Percentiles rank a stretch among this genome's conserved stretches.
Evolutionary conservation across 331 rosid genomes (phyloP).

Genomic region (Rosa hybrid): DNA sequence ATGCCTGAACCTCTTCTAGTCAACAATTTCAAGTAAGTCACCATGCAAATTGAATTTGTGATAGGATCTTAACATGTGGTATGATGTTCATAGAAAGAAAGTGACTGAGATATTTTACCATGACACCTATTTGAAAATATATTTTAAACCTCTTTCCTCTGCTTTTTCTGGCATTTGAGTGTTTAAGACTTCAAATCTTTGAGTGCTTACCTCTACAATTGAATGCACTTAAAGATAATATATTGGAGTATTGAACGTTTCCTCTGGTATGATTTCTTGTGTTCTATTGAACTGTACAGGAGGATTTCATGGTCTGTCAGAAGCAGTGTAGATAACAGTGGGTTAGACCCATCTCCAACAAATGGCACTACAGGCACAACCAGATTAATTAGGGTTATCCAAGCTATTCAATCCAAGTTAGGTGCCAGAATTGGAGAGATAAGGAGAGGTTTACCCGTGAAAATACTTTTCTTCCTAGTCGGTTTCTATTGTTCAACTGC

Average conservation of each 20-base stretch:
- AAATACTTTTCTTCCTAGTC: slow-evolving; percentile 73
- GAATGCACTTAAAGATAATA: background rate
- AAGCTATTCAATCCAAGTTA: slow-evolving; percentile 59
- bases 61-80: background rate
- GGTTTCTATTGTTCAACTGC: slow-evolving; percentile 97
- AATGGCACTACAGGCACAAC: slow-evolving; percentile 63
- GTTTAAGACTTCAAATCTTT: background rate
- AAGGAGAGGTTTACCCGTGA: slow-evolving; percentile 70
- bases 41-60: background rate
- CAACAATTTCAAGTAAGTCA: slow-evolving; percentile 59
- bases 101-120: background rate
- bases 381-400: slow-evolving; percentile 65
- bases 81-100: background rate
- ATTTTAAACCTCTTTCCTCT: background rate
- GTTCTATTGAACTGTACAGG: slow-evolving; percentile 40
- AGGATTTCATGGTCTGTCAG: slow-evolving; percentile 56
- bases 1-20: slow-evolving; percentile 39
- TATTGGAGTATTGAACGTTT: background rate
- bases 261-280: slow-evolving; percentile 2
- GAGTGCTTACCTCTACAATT: no score
- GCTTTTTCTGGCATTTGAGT: background rate
- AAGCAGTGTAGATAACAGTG: slow-evolving; percentile 59
- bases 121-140: background rate
- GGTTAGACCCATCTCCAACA: slow-evolving; percentile 58
- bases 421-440: slow-evolving; percentile 57